A percentile compares a stretch with the other conserved stretches of the same genome.
Evolutionary conservation across 2,329 filamentous ascomycete genomes (phyloP).

Genomic region (Alternaria sp.): DNA sequence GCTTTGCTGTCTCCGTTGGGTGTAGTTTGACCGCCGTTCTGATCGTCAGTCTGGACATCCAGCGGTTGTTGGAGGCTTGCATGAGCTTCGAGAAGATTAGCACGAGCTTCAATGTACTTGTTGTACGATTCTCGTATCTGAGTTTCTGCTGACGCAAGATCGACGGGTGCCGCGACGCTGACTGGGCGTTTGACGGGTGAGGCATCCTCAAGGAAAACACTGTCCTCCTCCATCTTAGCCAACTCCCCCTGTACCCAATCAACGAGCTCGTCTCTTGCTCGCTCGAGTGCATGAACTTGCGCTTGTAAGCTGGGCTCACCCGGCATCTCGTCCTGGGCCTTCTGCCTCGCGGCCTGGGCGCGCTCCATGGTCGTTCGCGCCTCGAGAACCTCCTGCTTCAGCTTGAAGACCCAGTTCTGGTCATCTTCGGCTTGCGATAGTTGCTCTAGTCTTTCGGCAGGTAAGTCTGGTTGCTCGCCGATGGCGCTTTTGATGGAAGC

Average conservation of each 20-base stretch:
- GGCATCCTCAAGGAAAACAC: slow-evolving; percentile 41
- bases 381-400: slow-evolving; percentile 50
- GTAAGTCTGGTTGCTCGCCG: slow-evolving; percentile 47
- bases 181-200: slow-evolving; percentile 38
- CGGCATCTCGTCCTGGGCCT: slow-evolving; percentile 17
- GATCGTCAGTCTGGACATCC: neutral
- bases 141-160: slow-evolving; percentile 30
- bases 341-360: slow-evolving; percentile 28
- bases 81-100: slow-evolving; percentile 9
- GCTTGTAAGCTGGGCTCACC: slow-evolving; percentile 22
- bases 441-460: slow-evolving; percentile 40
- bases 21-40: neutral
- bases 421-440: slow-evolving; percentile 27
- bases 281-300: slow-evolving; percentile 51
- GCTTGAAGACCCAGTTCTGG: slow-evolving; percentile 37
- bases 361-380: slow-evolving; percentile 43
- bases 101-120: slow-evolving; percentile 29
- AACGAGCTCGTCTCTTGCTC: slow-evolving; percentile 57
- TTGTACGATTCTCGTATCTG: slow-evolving; percentile 40
- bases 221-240: slow-evolving; percentile 50
- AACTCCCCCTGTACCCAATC: slow-evolving; percentile 60
- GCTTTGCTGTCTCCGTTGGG: neutral
- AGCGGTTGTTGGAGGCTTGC: slow-evolving; percentile 24
- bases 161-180: neutral
- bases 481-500: slow-evolving; percentile 35